phyloP scores from a whole-genome alignment of 768 basidiomycete species.

The Pulveroboletus sp. region DNA sequence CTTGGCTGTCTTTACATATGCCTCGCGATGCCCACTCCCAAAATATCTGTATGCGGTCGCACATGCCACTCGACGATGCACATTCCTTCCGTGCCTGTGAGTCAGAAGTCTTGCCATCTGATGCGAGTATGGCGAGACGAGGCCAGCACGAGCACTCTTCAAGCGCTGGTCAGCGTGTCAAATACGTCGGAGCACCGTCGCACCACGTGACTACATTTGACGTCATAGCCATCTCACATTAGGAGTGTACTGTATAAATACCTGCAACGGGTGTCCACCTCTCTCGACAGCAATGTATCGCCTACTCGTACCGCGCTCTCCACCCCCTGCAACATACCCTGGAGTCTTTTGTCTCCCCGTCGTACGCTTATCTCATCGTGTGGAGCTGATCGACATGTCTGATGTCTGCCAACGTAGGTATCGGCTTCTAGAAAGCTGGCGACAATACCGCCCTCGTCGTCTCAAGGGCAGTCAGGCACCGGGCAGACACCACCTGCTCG shows the following conservation, averaged over 20 bases:
- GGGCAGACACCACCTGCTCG: not conserved
- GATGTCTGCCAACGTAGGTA: constrained; percentile 1
- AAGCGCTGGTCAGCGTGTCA: too few species aligned
- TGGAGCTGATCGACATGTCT: not conserved
- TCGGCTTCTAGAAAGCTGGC: constrained; percentile 9
- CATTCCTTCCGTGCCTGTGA: not conserved
- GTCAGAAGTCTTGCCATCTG: not conserved
- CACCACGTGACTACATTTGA: not conserved
- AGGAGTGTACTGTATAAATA: not conserved
- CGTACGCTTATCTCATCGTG: constrained; percentile 4
- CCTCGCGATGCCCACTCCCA: constrained; percentile 7
- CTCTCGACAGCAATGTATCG: constrained; percentile 8
- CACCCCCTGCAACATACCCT: constrained; percentile 12
- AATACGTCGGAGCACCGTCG: too few species aligned
- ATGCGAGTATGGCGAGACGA: not conserved
- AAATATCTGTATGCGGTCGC: constrained; percentile 4
- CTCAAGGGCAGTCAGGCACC: constrained; percentile 5
- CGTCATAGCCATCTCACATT: constrained; percentile 1
- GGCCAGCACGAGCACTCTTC: too few species aligned
- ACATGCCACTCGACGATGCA: not conserved
- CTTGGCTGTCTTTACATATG: constrained; percentile 13
- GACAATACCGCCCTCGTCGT: constrained; percentile 11
- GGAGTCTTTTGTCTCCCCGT: not conserved
- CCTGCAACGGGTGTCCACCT: not conserved
- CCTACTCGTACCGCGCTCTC: constrained; percentile 7